These are phyloP conservation scores for Dryadomyces quercivorus DNA, from an alignment of 2,329 filamentous ascomycete genomes.

Conservation along the genomic window DNA sequence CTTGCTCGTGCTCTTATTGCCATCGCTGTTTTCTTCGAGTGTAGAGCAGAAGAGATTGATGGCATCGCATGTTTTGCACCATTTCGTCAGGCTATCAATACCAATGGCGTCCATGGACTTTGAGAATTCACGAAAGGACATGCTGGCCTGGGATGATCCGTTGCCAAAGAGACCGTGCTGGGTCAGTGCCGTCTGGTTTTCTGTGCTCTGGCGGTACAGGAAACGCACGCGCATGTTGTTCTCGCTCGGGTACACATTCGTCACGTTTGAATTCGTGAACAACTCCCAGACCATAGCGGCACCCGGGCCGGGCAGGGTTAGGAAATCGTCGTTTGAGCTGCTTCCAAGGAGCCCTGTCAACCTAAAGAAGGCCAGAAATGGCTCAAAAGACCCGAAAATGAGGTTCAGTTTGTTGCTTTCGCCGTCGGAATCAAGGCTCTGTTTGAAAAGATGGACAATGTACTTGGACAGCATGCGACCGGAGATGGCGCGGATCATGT, in stretches of 20 bases:
- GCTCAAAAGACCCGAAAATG: slow-evolving; percentile 41
- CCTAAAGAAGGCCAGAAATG: slow-evolving; percentile 42
- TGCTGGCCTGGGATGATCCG: slow-evolving; percentile 18
- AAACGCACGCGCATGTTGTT: slow-evolving; percentile 41
- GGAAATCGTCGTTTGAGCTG: slow-evolving; percentile 39
- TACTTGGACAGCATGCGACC: slow-evolving; percentile 38
- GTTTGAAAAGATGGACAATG: slow-evolving; percentile 29
- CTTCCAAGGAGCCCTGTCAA: slow-evolving; percentile 32
- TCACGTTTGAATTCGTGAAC: slow-evolving; percentile 18
- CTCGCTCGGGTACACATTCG: slow-evolving; percentile 15
- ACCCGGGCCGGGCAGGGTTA: slow-evolving; percentile 51
- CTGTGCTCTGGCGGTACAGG: slow-evolving; percentile 38
- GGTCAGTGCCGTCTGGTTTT: slow-evolving; percentile 20
- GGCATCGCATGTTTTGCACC: slow-evolving; percentile 32
- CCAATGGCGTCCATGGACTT: slow-evolving; percentile 23
- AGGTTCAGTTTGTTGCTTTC: slow-evolving; percentile 34
- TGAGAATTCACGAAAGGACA: slow-evolving; percentile 28
- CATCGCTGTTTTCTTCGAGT: slow-evolving; percentile 5
- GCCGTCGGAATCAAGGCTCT: slow-evolving; percentile 27
- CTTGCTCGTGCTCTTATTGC: not conserved
- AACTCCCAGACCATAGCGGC: slow-evolving; percentile 66
- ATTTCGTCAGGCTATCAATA: slow-evolving; percentile 20
- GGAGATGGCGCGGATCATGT: slow-evolving; percentile 34
- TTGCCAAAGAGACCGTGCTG: slow-evolving; percentile 29
- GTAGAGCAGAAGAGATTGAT: slow-evolving; percentile 26